Percentiles rank a stretch among this genome's conserved stretches.
Conservation (phyloP, 73 alveolate species). For the Stentor roeselii region DNA sequence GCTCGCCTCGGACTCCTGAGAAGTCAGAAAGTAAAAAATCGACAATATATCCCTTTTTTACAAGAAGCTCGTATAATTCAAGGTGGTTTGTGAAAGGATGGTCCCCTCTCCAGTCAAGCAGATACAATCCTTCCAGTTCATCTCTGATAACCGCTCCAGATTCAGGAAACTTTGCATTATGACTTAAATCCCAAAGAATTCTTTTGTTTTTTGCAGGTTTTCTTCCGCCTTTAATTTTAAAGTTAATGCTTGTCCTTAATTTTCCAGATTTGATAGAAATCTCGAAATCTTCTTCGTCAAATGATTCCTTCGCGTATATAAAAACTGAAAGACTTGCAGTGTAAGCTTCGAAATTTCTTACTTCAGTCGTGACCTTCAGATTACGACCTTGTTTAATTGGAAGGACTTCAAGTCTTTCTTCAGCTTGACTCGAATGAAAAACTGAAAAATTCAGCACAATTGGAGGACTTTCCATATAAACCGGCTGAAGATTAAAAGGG, state of each 20-base stretch:
- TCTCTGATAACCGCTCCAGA: conserved; percentile 51
- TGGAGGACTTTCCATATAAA: neutral
- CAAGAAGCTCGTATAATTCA: conserved; percentile 37
- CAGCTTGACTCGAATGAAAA: neutral
- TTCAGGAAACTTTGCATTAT: conserved; percentile 58
- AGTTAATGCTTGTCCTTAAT: neutral
- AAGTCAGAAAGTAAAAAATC: conserved; percentile 41
- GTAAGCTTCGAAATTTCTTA: neutral
- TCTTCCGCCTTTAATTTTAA: neutral
- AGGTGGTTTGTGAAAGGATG: conserved; percentile 58
- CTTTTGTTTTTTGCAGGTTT: conserved; percentile 46
- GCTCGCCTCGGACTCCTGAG: conserved; percentile 36
- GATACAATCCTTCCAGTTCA: conserved; percentile 32
- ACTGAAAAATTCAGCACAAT: conserved; percentile 13
- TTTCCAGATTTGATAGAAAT: neutral
- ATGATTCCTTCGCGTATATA: neutral
- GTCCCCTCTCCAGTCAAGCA: conserved; percentile 68
- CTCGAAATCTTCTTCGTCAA: neutral
- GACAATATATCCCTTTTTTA: conserved; percentile 36
- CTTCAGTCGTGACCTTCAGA: neutral
- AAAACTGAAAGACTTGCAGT: conserved; percentile 22
- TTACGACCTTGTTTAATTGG: neutral
- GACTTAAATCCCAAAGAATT: conserved; percentile 43
- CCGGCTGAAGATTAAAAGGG: conserved; percentile 14
- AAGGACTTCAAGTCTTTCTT: neutral